These are phyloP conservation scores for Sideroxylon spinosum DNA, from an alignment of 179 eudicot species.

Conservation along the genomic window DNA sequence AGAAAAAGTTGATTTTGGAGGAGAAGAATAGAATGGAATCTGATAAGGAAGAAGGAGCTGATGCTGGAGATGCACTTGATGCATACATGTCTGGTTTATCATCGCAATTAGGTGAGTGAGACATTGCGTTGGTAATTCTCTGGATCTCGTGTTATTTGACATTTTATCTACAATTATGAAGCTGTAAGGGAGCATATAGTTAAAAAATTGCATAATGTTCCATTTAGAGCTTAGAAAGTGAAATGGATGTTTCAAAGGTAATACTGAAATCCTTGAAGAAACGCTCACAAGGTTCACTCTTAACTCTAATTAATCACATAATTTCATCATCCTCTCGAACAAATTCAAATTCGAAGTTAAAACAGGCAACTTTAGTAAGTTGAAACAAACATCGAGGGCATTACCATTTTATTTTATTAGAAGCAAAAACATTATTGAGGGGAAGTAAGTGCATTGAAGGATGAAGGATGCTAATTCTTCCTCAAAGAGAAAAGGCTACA, in stretches of 20 bases:
- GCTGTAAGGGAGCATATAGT: neutral
- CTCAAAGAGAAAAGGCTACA: neutral
- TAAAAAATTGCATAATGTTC: neutral
- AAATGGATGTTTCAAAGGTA: neutral
- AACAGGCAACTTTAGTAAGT: neutral
- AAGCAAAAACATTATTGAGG: neutral
- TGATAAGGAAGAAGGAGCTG: constrained; percentile 37
- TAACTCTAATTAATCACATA: neutral
- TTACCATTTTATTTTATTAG: neutral
- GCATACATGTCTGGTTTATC: constrained; percentile 91
- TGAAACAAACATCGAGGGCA: neutral
- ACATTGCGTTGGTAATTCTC: neutral
- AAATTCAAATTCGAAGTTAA: neutral
- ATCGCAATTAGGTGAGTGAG: constrained; percentile 70
- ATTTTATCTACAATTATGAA: neutral
- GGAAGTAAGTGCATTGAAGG: neutral
- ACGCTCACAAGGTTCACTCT: neutral
- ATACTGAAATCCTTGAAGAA: neutral
- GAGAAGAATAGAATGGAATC: constrained; percentile 49
- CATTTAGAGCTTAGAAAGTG: neutral
- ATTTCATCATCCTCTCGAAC: neutral
- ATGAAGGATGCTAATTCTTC: neutral
- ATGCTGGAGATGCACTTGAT: constrained; percentile 81
- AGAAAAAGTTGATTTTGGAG: constrained; percentile 47
- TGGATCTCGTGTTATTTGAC: neutral